Conservation (phyloP, 495 filamentous ascomycete genomes). For the Trichoderma gamsii region DNA sequence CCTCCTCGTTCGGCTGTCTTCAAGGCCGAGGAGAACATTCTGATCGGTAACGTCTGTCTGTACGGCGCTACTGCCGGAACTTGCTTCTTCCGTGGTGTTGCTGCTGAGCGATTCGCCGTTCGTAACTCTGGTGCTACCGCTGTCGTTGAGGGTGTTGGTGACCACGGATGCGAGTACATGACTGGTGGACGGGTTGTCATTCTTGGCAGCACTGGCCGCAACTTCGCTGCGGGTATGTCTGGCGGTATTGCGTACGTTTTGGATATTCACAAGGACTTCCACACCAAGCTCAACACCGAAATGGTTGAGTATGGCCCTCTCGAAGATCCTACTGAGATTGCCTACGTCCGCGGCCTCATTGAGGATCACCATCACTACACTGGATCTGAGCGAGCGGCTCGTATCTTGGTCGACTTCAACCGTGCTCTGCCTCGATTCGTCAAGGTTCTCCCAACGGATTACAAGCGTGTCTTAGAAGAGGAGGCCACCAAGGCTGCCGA, state of each 20-base stretch:
- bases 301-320: conserved; percentile 93
- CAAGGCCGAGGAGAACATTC: conserved; percentile 96
- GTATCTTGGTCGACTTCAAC: conserved; percentile 94
- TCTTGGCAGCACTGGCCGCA: conserved; percentile 90
- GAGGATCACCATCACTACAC: conserved; percentile 99
- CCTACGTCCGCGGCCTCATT: conserved; percentile 86
- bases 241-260: conserved; percentile 97
- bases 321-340: conserved; percentile 87
- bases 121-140: conserved; percentile 96
- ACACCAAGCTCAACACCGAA: conserved; percentile 92
- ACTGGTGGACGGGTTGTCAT: conserved; percentile 91
- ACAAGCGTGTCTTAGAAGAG: conserved; percentile 88
- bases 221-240: conserved; percentile 99
- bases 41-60: conserved; percentile 94
- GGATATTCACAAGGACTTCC: conserved; percentile 87
- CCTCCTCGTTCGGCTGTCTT: conserved; percentile 88
- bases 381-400: conserved; percentile 91
- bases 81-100: conserved; percentile 96
- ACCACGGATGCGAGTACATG: conserved; percentile 99
- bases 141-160: conserved; percentile 94
- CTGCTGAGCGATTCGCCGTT: conserved; percentile 95
- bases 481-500: conserved; percentile 80
- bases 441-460: conserved; percentile 93
- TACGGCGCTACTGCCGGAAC: conserved; percentile 93
- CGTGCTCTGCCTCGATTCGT: conserved; percentile 87